These are phyloP conservation scores for Emmonsia crescens DNA, from an alignment of 2,329 filamentous ascomycete species.

Conservation along the genomic window DNA sequence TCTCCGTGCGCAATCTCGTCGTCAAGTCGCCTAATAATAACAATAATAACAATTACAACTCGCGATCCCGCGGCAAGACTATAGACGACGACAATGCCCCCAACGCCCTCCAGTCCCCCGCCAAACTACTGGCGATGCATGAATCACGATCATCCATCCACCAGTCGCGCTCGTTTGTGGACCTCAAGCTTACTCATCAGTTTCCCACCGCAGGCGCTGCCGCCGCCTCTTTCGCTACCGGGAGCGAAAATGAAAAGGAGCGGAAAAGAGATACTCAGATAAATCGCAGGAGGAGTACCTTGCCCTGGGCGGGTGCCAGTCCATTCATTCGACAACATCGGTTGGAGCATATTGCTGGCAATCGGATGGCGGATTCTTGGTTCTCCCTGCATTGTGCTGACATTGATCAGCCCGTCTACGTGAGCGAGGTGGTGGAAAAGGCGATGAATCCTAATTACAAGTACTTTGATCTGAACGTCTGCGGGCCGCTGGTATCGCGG, in stretches of 20 bases:
- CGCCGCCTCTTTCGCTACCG: not conserved
- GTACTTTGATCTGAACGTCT: slow-evolving; percentile 63
- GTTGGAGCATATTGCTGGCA: slow-evolving; percentile 61
- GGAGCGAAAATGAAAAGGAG: slow-evolving; percentile 5
- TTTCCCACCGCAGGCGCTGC: slow-evolving; percentile 7
- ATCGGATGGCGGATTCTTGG: slow-evolving; percentile 73
- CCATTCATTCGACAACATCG: slow-evolving; percentile 58
- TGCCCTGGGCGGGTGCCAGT: slow-evolving; percentile 52
- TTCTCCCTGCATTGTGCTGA: slow-evolving; percentile 67
- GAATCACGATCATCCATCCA: slow-evolving; percentile 37
- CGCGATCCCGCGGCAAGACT: slow-evolving; percentile 45
- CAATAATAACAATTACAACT: not conserved
- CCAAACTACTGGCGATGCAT: slow-evolving; percentile 50
- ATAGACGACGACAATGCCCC: slow-evolving; percentile 68
- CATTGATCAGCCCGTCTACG: slow-evolving; percentile 65
- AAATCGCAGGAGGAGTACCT: slow-evolving; percentile 45
- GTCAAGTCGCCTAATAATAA: slow-evolving; percentile 41
- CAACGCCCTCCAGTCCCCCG: slow-evolving; percentile 53
- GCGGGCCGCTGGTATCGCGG: slow-evolving; percentile 54
- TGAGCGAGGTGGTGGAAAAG: slow-evolving; percentile 69
- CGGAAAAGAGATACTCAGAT: slow-evolving; percentile 13
- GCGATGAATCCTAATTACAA: slow-evolving; percentile 88
- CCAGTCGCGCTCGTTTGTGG: slow-evolving; percentile 50
- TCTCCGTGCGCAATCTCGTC: slow-evolving; percentile 76
- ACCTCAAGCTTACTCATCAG: slow-evolving; percentile 31